A percentile compares a stretch with the other conserved stretches of the same genome.
These are phyloP conservation scores for Boletus insuetus DNA, from an alignment of 768 basidiomycete genomes.

Conservation along the genomic window DNA sequence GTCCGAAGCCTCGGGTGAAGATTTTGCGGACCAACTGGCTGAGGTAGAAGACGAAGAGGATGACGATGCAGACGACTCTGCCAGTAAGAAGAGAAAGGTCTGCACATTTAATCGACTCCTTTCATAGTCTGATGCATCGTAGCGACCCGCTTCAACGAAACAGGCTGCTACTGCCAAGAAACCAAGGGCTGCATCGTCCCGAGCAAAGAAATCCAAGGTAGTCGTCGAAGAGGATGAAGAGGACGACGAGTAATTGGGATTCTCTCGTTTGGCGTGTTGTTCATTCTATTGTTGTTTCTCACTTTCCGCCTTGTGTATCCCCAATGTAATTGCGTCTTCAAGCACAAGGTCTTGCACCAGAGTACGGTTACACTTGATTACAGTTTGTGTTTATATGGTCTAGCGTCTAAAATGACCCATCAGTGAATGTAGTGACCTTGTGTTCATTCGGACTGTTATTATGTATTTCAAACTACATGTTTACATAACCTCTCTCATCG, in stretches of 20 bases:
- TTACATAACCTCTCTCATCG: too few relatives aligned
- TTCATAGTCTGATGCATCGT: slow-evolving; percentile 4
- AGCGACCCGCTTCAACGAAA: slow-evolving; percentile 46
- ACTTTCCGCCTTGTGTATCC: background rate
- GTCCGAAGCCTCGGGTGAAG: slow-evolving; percentile 44
- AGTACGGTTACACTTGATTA: slow-evolving; percentile 3
- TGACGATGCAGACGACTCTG: slow-evolving; percentile 34
- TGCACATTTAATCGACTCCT: background rate
- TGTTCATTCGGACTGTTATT: background rate
- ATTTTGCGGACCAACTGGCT: slow-evolving; percentile 44
- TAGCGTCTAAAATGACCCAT: too few relatives aligned
- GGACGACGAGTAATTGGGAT: slow-evolving; percentile 24
- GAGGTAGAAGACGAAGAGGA: slow-evolving; percentile 51
- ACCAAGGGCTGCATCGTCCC: slow-evolving; percentile 24
- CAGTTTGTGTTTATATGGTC: background rate
- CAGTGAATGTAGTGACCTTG: too few relatives aligned
- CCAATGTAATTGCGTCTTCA: slow-evolving; percentile 9
- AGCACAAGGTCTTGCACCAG: slow-evolving; percentile 5
- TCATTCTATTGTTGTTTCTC: slow-evolving; percentile 1
- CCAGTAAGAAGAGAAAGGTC: slow-evolving; percentile 72
- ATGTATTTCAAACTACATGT: background rate
- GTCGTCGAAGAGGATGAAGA: slow-evolving; percentile 44
- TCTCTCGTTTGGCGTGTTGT: slow-evolving; percentile 3
- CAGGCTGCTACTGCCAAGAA: slow-evolving; percentile 45
- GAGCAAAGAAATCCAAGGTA: slow-evolving; percentile 44